A percentile compares a stretch with the other conserved stretches of the same genome.
Conservation (phyloP, 495 filamentous ascomycete species). For the Penicillium lagena region DNA sequence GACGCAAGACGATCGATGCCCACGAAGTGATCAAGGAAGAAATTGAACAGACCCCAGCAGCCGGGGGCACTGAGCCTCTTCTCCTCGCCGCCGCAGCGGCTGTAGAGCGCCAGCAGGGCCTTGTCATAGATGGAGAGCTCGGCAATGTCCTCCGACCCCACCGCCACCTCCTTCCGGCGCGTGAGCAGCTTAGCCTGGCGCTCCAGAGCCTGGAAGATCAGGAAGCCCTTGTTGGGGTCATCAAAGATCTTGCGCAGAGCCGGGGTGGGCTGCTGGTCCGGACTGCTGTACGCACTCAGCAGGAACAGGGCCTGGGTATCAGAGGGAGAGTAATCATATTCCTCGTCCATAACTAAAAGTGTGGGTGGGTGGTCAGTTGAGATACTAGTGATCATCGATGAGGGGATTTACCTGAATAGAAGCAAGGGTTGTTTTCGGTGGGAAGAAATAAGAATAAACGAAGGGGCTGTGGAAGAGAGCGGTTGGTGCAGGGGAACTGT, state of each 20-base stretch:
- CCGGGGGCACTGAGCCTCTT: neutral
- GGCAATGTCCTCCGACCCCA: no score
- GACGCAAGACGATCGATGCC: slow-evolving; percentile 12
- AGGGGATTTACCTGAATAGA: neutral
- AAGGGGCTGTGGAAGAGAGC: neutral
- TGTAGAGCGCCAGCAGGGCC: slow-evolving; percentile 27
- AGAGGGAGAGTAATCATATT: no score
- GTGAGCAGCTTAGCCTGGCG: slow-evolving; percentile 25
- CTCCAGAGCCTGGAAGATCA: slow-evolving; percentile 21
- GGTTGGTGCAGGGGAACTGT: neutral
- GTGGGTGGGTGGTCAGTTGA: no score
- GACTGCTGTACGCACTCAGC: no score
- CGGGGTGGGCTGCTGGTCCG: slow-evolving; percentile 5
- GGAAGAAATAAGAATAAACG: neutral
- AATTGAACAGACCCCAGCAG: slow-evolving; percentile 21
- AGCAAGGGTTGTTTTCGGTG: neutral
- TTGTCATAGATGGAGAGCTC: slow-evolving; percentile 24
- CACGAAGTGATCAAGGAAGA: slow-evolving; percentile 36
- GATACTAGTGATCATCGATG: neutral
- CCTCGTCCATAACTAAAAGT: no score
- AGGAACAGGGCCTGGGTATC: no score
- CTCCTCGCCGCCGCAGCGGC: slow-evolving; percentile 16
- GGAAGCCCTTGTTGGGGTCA: slow-evolving; percentile 4
- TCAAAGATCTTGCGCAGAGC: slow-evolving; percentile 18
- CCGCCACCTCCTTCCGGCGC: slow-evolving; percentile 14